Percentiles rank a stretch among this genome's conserved stretches.
These are phyloP conservation scores for Alternaria incomplexa DNA, from an alignment of 2,329 filamentous ascomycete genomes.

Conservation along the genomic window DNA sequence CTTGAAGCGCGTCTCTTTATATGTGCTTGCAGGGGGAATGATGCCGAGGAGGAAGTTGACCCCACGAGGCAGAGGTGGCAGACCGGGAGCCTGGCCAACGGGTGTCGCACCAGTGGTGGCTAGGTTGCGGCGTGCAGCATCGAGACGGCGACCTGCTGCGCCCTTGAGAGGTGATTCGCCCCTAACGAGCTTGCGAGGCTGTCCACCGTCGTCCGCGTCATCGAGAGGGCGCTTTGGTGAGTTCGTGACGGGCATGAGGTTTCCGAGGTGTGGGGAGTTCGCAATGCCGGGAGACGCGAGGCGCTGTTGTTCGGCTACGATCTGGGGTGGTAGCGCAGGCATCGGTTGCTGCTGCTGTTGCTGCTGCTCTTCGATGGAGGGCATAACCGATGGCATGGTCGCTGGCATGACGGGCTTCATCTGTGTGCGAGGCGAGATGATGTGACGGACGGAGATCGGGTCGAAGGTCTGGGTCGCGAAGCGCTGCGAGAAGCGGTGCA, in stretches of 20 bases:
- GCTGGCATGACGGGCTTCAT: conserved; percentile 59
- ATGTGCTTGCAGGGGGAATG: conserved; percentile 75
- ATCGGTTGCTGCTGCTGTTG: conserved; percentile 15
- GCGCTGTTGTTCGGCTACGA: conserved; percentile 28
- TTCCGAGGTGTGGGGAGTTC: conserved; percentile 40
- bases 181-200: conserved; percentile 83
- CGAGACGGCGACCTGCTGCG: conserved; percentile 81
- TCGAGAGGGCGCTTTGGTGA: conserved; percentile 57
- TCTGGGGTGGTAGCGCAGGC: conserved; percentile 22
- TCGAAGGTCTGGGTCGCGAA: conserved; percentile 75
- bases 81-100: conserved; percentile 38
- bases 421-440: conserved; percentile 82
- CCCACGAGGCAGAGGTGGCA: conserved; percentile 74
- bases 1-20: conserved; percentile 73
- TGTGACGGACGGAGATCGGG: conserved; percentile 78
- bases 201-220: conserved; percentile 74
- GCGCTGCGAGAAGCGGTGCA: conserved; percentile 76
- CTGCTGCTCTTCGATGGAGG: background rate
- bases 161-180: conserved; percentile 94
- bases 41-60: conserved; percentile 65
- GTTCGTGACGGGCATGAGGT: conserved; percentile 35
- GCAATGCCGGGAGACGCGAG: conserved; percentile 34
- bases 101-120: conserved; percentile 37
- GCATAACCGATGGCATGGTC: conserved; percentile 35
- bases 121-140: conserved; percentile 68